These are phyloP conservation scores for Tulasnella sp. DNA, from an alignment of 768 basidiomycete genomes.

Conservation along the genomic window DNA sequence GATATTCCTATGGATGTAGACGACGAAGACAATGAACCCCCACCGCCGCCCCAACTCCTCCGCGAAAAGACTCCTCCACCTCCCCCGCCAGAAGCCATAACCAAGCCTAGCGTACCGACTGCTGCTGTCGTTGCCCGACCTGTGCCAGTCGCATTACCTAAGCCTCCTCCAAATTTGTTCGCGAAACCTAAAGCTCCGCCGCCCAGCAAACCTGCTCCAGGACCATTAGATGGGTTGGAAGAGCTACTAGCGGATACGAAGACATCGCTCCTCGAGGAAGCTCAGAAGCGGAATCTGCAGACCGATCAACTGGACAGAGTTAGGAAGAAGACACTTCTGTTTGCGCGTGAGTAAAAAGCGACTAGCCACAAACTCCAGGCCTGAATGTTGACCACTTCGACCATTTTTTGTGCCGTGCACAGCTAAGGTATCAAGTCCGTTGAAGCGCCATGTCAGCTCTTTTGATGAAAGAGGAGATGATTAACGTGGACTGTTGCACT, in stretches of 20 bases:
- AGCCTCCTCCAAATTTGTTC: constrained; percentile 11
- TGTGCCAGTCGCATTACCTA: not conserved
- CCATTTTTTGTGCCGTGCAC: constrained; percentile 33
- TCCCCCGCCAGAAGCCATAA: not conserved
- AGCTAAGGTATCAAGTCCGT: constrained; percentile 22
- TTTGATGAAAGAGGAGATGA: constrained; percentile 5
- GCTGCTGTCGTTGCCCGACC: constrained; percentile 31
- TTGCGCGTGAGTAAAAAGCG: constrained; percentile 55
- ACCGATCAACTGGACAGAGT: constrained; percentile 48
- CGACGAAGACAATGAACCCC: not conserved
- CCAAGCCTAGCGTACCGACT: constrained; percentile 54
- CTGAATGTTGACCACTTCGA: constrained; percentile 49
- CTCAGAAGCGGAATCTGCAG: not conserved
- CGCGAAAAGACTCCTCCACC: not conserved
- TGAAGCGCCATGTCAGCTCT: constrained; percentile 12
- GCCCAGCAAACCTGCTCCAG: not conserved
- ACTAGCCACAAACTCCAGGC: constrained; percentile 58
- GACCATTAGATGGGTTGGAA: constrained; percentile 1
- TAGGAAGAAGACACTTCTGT: constrained; percentile 37
- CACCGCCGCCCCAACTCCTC: not conserved
- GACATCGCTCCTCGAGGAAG: constrained; percentile 8
- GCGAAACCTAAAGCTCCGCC: not conserved
- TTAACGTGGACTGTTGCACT: not conserved
- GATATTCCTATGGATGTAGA: not conserved
- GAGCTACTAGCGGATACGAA: not conserved